Percentiles rank a stretch among this genome's conserved stretches.
phyloP scores from a whole-genome alignment of 2,329 filamentous ascomycete species.

The Alternaria viburni region DNA sequence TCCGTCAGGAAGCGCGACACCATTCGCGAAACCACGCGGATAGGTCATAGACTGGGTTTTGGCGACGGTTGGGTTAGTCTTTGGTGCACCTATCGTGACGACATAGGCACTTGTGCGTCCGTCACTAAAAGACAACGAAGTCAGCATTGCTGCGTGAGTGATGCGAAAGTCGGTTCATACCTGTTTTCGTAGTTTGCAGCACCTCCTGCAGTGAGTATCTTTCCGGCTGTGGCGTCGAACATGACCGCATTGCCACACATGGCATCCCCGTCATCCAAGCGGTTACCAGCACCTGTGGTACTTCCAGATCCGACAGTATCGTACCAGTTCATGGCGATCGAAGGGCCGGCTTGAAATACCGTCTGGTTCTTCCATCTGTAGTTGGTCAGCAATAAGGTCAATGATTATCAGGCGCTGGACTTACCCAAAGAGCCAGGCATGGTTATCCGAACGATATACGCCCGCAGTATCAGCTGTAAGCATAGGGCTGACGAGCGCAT shows the following conservation, averaged over 20 bases:
- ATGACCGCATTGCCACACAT: constrained; percentile 65
- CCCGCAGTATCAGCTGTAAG: constrained; percentile 57
- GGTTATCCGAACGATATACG: constrained; percentile 58
- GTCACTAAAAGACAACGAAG: constrained; percentile 17
- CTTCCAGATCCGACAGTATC: constrained; percentile 53
- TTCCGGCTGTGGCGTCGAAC: constrained; percentile 61
- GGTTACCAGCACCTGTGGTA: constrained; percentile 51
- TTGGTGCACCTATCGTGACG: constrained; percentile 54
- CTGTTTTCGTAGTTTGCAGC: constrained; percentile 50
- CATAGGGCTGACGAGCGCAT: constrained; percentile 56
- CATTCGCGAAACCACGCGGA: constrained; percentile 35
- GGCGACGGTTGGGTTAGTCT: constrained; percentile 24
- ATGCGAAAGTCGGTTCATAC: not conserved
- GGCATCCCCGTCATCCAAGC: constrained; percentile 54
- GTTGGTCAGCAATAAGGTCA: not conserved
- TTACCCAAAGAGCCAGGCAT: constrained; percentile 59
- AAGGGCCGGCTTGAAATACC: constrained; percentile 64
- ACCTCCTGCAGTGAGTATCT: constrained; percentile 63
- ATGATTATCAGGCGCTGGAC: not conserved
- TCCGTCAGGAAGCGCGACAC: constrained; percentile 43
- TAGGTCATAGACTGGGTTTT: constrained; percentile 34
- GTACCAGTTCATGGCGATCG: constrained; percentile 64
- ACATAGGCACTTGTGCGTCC: constrained; percentile 57
- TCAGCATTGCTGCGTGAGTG: not conserved
- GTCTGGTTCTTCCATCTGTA: constrained; percentile 52